These are phyloP conservation scores for Talaromyces amestolkiae DNA, from an alignment of 2,329 filamentous ascomycete species.

Conservation along the genomic window DNA sequence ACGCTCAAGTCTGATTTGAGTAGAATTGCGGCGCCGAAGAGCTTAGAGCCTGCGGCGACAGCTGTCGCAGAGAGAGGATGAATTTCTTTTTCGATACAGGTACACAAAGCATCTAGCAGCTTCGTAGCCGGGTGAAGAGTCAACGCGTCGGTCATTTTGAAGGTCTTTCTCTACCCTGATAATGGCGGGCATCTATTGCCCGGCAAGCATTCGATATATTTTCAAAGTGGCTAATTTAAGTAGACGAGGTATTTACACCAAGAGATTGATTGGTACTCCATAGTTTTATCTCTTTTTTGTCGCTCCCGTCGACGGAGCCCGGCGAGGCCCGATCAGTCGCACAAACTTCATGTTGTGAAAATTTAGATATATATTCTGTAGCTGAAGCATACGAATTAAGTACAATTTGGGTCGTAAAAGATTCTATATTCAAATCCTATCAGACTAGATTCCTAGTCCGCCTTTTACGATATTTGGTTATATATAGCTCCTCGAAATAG, in stretches of 20 bases:
- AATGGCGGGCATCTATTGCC: not conserved
- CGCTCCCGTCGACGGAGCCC: not conserved
- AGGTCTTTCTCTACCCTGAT: not conserved
- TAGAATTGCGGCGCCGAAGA: slow-evolving; percentile 13
- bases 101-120: slow-evolving; percentile 13
- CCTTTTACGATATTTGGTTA: not conserved
- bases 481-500: not conserved
- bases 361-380: not conserved
- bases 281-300: not conserved
- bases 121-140: slow-evolving; percentile 10
- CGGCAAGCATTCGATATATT: not conserved
- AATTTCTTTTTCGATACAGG: slow-evolving; percentile 14
- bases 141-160: slow-evolving; percentile 11
- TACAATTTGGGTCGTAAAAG: not conserved
- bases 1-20: slow-evolving; percentile 14
- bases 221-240: not conserved
- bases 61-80: slow-evolving; percentile 15
- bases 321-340: not conserved
- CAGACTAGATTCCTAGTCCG: not conserved
- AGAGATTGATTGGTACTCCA: not conserved
- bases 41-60: slow-evolving; percentile 14
- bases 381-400: not conserved
- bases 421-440: not conserved
- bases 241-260: not conserved
- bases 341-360: not conserved